Evolutionary conservation across 331 rosid species (phyloP), one percentile per base, ranked within the genome.

Genomic region (Prunus yedoensis): DNA sequence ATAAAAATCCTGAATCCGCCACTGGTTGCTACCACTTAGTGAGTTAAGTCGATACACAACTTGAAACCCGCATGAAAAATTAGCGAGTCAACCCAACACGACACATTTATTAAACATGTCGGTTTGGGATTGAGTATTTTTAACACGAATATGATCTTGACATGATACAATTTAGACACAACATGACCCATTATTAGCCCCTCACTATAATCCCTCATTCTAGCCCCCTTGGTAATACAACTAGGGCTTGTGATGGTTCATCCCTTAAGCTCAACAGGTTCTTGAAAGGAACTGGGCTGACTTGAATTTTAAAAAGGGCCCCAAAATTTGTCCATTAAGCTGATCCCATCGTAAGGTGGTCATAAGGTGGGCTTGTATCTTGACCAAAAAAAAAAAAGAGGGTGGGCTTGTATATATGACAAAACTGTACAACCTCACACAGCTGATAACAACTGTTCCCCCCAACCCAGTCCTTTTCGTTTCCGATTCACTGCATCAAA

Each of bases 71-170:
- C 41, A 5, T 0, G 8, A 5, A 1, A 35, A 35, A 35, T 35
- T 35, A 35, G 8, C 9, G 9, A 38, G 9, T 6, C 9, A 38
- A 38, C 2, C 0, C 1, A 0, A 38, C 9, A 38, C 2, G 9
- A 38, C 9, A 38, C 43, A 7, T 1, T 38, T 38, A 38, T 38
- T 6, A 38, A 38, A 38, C 2, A 38, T 0, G 9, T 38, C 43
- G 0, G 2, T 2, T 38, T 38, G 6, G 9, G 0, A 1, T 38
- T 6, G 2, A 38, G 2, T 0, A 38, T 38, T 38, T 1, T 38
- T 38, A 0, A 38, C 2, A 5, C 0, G 0, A 6, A 38, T 38
- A 38, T 38, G 0, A 35, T 35, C 43, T 0, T 6, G 2, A 38
- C 2, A 38, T 0, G 2, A 38, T 2, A 6, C 2, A 0, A 38